Conservation (phyloP, 2,329 filamentous ascomycete genomes). For the Ophiostoma piceae region DNA sequence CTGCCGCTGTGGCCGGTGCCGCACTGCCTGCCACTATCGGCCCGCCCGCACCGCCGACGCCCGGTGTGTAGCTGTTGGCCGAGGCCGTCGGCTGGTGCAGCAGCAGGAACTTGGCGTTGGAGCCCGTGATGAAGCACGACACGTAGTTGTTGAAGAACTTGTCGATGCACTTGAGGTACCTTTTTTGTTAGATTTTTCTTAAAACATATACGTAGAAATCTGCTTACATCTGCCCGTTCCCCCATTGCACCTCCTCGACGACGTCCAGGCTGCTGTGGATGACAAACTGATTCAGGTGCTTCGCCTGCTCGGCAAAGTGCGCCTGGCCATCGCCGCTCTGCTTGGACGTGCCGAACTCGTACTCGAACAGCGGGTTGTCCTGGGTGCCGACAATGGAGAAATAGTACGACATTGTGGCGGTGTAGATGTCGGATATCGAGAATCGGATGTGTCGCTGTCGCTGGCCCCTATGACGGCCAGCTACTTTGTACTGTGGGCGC, state of each 20-base stretch:
- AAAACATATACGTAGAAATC: too few species aligned
- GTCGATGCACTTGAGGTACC: slow-evolving; percentile 95
- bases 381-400: slow-evolving; percentile 94
- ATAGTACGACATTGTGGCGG: slow-evolving; percentile 80
- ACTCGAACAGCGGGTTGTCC: slow-evolving; percentile 93
- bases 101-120: slow-evolving; percentile 89
- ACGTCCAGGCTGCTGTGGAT: slow-evolving; percentile 91
- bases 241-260: slow-evolving; percentile 95
- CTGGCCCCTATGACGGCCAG: neutral
- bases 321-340: slow-evolving; percentile 89
- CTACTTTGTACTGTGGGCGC: neutral
- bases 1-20: slow-evolving; percentile 28
- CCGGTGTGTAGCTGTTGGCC: slow-evolving; percentile 24
- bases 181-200: slow-evolving; percentile 34
- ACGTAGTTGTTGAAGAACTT: slow-evolving; percentile 95
- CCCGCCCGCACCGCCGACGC: slow-evolving; percentile 21
- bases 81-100: slow-evolving; percentile 66
- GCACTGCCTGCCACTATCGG: slow-evolving; percentile 19
- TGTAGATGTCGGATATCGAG: neutral
- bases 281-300: slow-evolving; percentile 96
- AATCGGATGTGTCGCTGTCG: neutral
- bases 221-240: slow-evolving; percentile 69
- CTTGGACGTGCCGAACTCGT: slow-evolving; percentile 95
- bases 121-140: slow-evolving; percentile 87
- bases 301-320: slow-evolving; percentile 80